Evolutionary conservation across 2,329 filamentous ascomycete genomes (phyloP), one percentile per base, ranked within the genome.

Genomic region (Curvularia lunata): DNA sequence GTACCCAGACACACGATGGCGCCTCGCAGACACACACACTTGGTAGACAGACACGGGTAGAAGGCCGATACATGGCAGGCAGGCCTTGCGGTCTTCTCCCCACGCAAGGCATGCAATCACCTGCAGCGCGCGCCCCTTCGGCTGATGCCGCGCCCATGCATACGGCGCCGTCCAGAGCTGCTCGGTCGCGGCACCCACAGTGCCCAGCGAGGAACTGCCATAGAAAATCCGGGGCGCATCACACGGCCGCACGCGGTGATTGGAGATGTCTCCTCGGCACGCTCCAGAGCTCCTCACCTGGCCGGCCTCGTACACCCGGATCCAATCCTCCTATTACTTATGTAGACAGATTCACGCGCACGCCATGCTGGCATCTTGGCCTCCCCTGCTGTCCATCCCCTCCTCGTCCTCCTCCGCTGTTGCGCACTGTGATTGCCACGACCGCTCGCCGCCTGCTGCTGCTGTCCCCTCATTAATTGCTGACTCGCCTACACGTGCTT

Each of bases 401-500:
- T 30, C 27, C 27, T 30, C 27, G 6, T 30, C 45, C 48, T 32
- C 52, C 37, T 40, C 54, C 51, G 40, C 54, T 46, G 40, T 54
- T 46, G 42, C 52, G 40, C 41, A 42, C 48, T 51, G 49, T 28
- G 30, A 42, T 19, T 56, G 40, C 63, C 58, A 30, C 48, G 19
- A 38, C 45, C 46, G 30, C 52, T 8, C 27, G 27, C 27, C 27
- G 23, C 23, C 23, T 6, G 23, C 23, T 25, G 23, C 23, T 56
- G 51, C 58, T 52, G 66, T 67, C 61, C 58, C 51, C 60, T 49
- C 52, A 32, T 61, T 55, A 27, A 48, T 47, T 60, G 63, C 63
- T 67, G 62, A 62, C 61, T 65, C 59, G 56, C 61, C 61, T 58
- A 62, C 68, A 69, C 73, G 70, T 74, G 72, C 72, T 73, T 71